Base-by-base conservation (phyloP, 1,284 basidiomycete genomes). In the Naganishia albida region DNA sequence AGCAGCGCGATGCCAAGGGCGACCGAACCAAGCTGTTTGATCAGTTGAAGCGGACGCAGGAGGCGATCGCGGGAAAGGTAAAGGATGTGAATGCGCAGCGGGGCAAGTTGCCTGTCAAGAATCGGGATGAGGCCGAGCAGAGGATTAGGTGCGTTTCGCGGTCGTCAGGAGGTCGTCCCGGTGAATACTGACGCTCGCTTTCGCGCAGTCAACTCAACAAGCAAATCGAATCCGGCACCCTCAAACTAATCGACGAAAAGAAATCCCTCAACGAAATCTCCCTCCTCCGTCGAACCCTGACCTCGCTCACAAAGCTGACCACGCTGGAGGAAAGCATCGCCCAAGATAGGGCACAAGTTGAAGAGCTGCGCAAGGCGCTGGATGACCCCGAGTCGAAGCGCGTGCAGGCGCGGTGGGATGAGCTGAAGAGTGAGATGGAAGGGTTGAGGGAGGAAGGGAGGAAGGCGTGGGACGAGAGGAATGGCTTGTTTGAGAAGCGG, bases 221-320 rank as follows among this genome's bases (percentile, higher is more conserved):
- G 72, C 89, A 93, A 76, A 88, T 99, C 67, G 95, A 98, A 75
- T 89, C 90, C 10, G 96, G 95, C 25, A 86, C 77, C 69, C 84
- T 99, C 85, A 97, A 93, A 78, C 84, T 99, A 64, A 93, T 89
- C 43, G 95, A 97, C 64, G 96, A 99, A 81, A 98, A 97, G 81
- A 88, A 91, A 70, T 91, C 94, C 6, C 83, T 99, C 23, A 85
- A 86, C 71, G 95, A 99, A 74, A 96, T 99, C 72, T 85, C 83
- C 69, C 83, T 84, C 54, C 81, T 84, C 70, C 89, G 85, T 73
- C 88, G 90, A 46, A 83, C 81, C 63, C 87, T 90, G 65, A 87
- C 84, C 76, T 78, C 80, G 16, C 86, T 94, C 60, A 90, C 93
- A 77, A 70, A 75, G 30, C 55, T 67, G 26, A 59, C 55, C 0